phyloP scores from a whole-genome alignment of 2,329 filamentous ascomycete genomes.

The Verticillium nubilum region DNA sequence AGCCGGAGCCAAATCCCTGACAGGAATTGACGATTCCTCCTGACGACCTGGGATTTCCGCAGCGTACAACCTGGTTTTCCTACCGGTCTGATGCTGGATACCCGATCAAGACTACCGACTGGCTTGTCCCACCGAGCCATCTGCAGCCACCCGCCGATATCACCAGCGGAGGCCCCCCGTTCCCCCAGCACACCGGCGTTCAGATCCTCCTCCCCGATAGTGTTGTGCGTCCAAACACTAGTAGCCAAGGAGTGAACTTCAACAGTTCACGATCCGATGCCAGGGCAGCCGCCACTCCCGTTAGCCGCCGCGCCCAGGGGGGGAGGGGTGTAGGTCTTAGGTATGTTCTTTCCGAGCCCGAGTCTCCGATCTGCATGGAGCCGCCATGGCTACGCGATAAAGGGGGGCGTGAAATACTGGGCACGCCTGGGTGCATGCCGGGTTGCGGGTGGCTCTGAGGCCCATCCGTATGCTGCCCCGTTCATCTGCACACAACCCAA shows the following conservation, averaged over 20 bases:
- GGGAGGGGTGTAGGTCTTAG: not conserved
- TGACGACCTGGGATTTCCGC: not conserved
- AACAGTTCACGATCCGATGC: not conserved
- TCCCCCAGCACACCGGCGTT: not conserved
- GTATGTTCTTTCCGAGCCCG: not conserved
- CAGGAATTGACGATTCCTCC: not conserved
- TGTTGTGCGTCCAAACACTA: not conserved
- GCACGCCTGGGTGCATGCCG: no score
- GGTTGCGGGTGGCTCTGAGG: not conserved
- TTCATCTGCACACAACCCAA: constrained; percentile 12
- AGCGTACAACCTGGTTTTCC: not conserved
- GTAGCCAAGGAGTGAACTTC: not conserved
- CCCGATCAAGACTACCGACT: not conserved
- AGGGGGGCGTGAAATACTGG: constrained; percentile 1
- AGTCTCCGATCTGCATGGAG: constrained; percentile 10
- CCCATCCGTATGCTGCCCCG: not conserved
- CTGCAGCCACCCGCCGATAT: not conserved
- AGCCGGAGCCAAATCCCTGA: not conserved
- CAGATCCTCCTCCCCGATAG: not conserved
- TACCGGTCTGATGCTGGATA: not conserved
- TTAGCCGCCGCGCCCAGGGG: not conserved
- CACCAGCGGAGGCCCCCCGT: not conserved
- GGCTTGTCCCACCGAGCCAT: not conserved
- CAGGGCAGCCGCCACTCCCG: not conserved
- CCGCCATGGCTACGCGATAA: constrained; percentile 5